These are phyloP conservation scores for Canna indica DNA, from an alignment of 176 grass and related monocot genomes.

Conservation along the genomic window DNA sequence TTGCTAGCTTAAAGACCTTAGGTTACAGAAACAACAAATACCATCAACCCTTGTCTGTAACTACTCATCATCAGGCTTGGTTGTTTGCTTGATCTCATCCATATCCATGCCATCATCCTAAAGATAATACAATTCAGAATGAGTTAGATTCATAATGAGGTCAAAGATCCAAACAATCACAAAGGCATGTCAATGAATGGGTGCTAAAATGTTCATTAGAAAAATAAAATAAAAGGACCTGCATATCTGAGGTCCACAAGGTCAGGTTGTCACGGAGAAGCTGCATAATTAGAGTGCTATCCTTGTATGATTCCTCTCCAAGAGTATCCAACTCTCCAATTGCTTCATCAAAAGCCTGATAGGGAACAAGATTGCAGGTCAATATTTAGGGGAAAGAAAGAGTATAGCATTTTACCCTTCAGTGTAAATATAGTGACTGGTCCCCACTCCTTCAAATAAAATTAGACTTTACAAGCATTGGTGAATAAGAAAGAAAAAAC, in stretches of 20 bases:
- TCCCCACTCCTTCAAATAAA: neutral
- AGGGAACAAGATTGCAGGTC: neutral
- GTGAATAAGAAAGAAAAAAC: neutral
- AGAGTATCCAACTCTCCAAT: constrained; percentile 86
- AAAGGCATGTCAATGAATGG: neutral
- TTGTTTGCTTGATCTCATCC: constrained; percentile 82
- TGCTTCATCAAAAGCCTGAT: constrained; percentile 89
- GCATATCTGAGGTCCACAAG: constrained; percentile 98
- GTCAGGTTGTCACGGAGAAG: constrained; percentile 99
- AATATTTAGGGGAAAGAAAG: neutral
- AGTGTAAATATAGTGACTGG: neutral
- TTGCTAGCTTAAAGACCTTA: neutral
- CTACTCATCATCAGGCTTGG: constrained; percentile 58
- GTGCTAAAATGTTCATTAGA: neutral
- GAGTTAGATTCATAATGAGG: constrained; percentile 1
- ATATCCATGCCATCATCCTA: constrained; percentile 71
- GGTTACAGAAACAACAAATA: neutral
- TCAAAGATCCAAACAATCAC: neutral
- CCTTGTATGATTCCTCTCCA: constrained; percentile 98
- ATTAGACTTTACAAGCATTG: neutral
- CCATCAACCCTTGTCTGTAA: constrained; percentile 26
- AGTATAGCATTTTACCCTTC: neutral
- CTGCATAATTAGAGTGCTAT: constrained; percentile 98
- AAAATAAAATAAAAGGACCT: constrained; percentile 38
- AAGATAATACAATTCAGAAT: constrained; percentile 4